Conservation (phyloP, 495 filamentous ascomycete species). For the Sporormia fimetaria region DNA sequence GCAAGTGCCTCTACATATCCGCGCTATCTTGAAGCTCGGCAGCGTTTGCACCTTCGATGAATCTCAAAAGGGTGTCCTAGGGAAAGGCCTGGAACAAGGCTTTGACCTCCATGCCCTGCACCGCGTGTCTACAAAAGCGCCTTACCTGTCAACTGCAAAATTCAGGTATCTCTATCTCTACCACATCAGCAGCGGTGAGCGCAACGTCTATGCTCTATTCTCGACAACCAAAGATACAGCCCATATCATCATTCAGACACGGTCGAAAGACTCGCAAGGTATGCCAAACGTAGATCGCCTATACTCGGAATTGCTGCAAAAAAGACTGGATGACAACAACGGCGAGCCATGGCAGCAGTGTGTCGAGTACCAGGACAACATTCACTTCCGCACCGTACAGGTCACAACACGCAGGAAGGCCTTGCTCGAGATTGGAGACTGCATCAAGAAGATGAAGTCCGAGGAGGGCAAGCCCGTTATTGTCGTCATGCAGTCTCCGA, state of each 20-base stretch:
- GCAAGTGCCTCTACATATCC: conserved; percentile 70
- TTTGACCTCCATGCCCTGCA: conserved; percentile 77
- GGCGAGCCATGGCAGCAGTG: conserved; percentile 62
- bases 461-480: conserved; percentile 71
- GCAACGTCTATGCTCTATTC: conserved; percentile 88
- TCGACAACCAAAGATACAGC: conserved; percentile 72
- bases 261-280: conserved; percentile 61
- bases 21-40: conserved; percentile 79
- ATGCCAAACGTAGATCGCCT: conserved; percentile 85
- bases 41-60: conserved; percentile 94
- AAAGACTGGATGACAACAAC: conserved; percentile 52
- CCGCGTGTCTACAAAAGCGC: conserved; percentile 49
- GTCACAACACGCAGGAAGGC: conserved; percentile 83
- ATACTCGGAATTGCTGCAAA: conserved; percentile 63
- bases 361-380: conserved; percentile 76
- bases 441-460: conserved; percentile 74
- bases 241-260: conserved; percentile 74
- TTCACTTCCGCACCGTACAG: conserved; percentile 76
- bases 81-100: conserved; percentile 82
- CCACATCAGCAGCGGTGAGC: conserved; percentile 78
- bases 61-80: conserved; percentile 76
- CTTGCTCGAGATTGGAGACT: conserved; percentile 70
- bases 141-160: conserved; percentile 53
- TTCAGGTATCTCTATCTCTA: conserved; percentile 83
- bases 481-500: conserved; percentile 83